Evolutionary conservation across 2,329 filamentous ascomycete genomes (phyloP).

Genomic region (Aspergillus sp.): DNA sequence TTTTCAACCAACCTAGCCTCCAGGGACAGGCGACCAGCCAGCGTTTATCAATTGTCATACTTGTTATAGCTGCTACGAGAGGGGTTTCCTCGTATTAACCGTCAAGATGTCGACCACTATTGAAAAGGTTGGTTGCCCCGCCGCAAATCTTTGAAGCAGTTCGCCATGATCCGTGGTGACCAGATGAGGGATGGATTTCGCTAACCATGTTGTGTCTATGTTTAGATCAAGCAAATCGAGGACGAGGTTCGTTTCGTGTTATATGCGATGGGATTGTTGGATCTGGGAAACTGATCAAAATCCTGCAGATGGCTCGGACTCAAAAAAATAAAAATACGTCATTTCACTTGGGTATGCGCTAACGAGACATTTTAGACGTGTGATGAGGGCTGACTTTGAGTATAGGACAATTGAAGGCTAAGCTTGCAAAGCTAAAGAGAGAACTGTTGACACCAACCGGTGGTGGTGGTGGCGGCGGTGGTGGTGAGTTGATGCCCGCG

Average conservation of each 20-base stretch:
- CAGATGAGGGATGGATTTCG: conserved; percentile 4
- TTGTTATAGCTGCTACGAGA: conserved; percentile 9
- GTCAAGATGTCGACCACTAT: conserved; percentile 90
- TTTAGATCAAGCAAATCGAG: conserved; percentile 93
- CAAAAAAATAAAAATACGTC: conserved; percentile 97
- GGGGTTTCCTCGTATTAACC: conserved; percentile 15
- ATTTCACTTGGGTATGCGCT: conserved; percentile 68
- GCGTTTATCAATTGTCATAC: conserved; percentile 4
- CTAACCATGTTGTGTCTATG: conserved; percentile 23
- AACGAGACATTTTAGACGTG: conserved; percentile 1
- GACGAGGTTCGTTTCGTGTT: conserved; percentile 63
- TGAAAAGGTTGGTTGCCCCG: conserved; percentile 67
- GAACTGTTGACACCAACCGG: conserved; percentile 82
- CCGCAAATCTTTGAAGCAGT: conserved; percentile 1
- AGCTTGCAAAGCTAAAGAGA: conserved; percentile 94
- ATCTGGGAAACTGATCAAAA: conserved; percentile 8
- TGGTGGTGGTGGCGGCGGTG: conserved; percentile 77
- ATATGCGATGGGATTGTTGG: no score
- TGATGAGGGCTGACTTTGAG: conserved; percentile 12
- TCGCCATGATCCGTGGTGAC: no score
- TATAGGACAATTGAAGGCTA: conserved; percentile 83
- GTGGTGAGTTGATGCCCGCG: conserved; percentile 39
- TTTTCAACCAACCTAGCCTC: not conserved
- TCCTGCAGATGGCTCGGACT: conserved; percentile 77
- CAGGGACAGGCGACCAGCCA: not conserved